Base-by-base conservation (phyloP, 306 rosid species). In the Nissolia schottii region DNA sequence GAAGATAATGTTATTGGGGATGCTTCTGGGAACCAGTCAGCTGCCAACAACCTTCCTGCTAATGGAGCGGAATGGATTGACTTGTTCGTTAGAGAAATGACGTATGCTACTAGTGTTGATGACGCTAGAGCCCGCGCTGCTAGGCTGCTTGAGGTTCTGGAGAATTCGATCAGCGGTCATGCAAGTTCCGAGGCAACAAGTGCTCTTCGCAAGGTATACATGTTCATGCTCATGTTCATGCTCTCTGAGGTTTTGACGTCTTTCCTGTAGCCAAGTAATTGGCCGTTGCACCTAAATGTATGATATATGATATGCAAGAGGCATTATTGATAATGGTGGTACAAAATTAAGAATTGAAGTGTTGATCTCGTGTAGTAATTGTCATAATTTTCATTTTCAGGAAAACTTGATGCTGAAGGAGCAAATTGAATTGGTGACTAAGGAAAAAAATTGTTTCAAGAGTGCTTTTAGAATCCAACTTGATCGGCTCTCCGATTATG, bases 21-120 rank as follows among this genome's bases (percentile, higher is more conserved):
- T 69, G 88, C 68, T 55, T 79, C 85, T 27, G 95, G 84, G 81
- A 61, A 71, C 28, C 69, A 35, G 22, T 23, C 89, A 0, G 80
- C 79, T 71, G 77, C 83, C 2, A 74, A 57, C 70, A 89, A 83
- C 63, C 84, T 89, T 67, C 93, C 96, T 40, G 78, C 48, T 0
- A 89, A 89, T 79, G 96, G 99, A 76, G 86, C 84, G 0, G 96
- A 89, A 79, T 94, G 99, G 99, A 87, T 91, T 23, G 90, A 91
- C 40, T 84, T 91, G 74, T 88, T 94, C 54, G 97, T 94, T 22
- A 84, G 80, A 53, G 99, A 94, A 75, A 89, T 91, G 89, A 76
- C 76, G 58, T 81, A 79, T 60, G 96, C 97, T 48, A 80, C 83
- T 43, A 89, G 84, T 54, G 71, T 92, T 67, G 97, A 91, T 53